Percentiles rank a stretch among this genome's conserved stretches.
These are phyloP conservation scores for Limnanthes douglasii DNA, from an alignment of 345 rosid genomes.

Conservation along the genomic window DNA sequence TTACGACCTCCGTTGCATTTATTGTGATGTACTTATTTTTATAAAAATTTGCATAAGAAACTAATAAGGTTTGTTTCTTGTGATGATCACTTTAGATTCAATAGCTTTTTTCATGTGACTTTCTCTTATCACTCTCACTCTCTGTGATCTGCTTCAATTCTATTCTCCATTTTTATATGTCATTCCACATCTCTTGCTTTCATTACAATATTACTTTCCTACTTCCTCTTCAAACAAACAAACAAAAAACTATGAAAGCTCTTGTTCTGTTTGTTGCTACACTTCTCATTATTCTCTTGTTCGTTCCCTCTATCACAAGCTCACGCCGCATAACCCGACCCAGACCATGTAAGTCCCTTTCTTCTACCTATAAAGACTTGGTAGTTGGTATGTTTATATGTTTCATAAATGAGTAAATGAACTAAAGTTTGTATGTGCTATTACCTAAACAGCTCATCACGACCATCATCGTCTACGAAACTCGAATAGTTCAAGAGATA, in stretches of 20 bases:
- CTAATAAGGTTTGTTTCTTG: neutral
- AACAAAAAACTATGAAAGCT: constrained; percentile 18
- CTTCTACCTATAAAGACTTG: no score
- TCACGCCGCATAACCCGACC: constrained; percentile 21
- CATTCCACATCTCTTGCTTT: neutral
- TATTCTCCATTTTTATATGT: neutral
- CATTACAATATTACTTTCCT: no score
- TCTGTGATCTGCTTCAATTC: constrained; percentile 85
- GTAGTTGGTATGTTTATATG: no score
- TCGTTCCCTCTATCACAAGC: constrained; percentile 13
- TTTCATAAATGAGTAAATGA: no score
- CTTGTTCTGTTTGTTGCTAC: constrained; percentile 9
- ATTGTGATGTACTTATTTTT: no score
- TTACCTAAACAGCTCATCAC: no score
- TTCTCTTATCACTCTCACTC: constrained; percentile 10
- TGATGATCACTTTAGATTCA: neutral
- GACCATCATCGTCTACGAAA: no score
- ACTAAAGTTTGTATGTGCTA: no score
- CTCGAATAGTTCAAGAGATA: no score
- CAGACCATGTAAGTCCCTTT: constrained; percentile 13
- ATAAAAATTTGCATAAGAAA: no score
- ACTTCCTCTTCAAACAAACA: no score
- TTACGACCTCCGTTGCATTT: no score
- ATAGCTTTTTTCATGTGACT: constrained; percentile 46
- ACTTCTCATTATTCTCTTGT: constrained; percentile 10